Conservation (phyloP, 495 filamentous ascomycete species). For the Acidiella bohemica region DNA sequence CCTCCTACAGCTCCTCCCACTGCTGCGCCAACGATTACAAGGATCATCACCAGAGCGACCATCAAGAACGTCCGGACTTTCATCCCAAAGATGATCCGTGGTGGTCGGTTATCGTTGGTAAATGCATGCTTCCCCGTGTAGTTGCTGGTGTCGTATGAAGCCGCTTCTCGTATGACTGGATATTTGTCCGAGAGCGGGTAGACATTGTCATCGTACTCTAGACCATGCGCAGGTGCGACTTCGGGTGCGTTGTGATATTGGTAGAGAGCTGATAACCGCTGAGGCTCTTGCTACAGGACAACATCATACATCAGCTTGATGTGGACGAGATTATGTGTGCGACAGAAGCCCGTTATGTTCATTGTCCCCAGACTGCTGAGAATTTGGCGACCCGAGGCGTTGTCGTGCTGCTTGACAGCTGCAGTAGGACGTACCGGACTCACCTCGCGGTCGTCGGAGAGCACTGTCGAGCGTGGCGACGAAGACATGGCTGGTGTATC, state of each 20-base stretch:
- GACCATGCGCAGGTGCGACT: constrained; percentile 19
- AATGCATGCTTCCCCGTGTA: constrained; percentile 19
- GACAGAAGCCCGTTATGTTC: no score
- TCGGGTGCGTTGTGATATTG: constrained; percentile 22
- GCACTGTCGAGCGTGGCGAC: no score
- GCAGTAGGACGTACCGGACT: no score
- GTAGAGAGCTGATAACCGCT: constrained; percentile 18
- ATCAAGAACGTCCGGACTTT: constrained; percentile 18
- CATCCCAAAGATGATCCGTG: constrained; percentile 20
- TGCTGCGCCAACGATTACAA: constrained; percentile 15
- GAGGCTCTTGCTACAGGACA: constrained; percentile 8
- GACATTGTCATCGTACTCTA: constrained; percentile 19
- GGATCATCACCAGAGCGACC: constrained; percentile 12
- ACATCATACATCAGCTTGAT: no score
- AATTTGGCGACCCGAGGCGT: no score
- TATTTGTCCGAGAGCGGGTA: constrained; percentile 19
- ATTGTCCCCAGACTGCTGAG: no score
- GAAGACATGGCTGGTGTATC: no score
- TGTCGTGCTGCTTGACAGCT: no score
- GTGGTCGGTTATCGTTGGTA: constrained; percentile 14
- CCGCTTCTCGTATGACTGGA: constrained; percentile 14
- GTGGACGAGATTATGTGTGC: no score
- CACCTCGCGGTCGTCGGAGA: no score
- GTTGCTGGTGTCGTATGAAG: constrained; percentile 11
- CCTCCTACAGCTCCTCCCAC: constrained; percentile 19